These are phyloP conservation scores for Trametes maxima DNA, from an alignment of 768 basidiomycete species.

Conservation along the genomic window DNA sequence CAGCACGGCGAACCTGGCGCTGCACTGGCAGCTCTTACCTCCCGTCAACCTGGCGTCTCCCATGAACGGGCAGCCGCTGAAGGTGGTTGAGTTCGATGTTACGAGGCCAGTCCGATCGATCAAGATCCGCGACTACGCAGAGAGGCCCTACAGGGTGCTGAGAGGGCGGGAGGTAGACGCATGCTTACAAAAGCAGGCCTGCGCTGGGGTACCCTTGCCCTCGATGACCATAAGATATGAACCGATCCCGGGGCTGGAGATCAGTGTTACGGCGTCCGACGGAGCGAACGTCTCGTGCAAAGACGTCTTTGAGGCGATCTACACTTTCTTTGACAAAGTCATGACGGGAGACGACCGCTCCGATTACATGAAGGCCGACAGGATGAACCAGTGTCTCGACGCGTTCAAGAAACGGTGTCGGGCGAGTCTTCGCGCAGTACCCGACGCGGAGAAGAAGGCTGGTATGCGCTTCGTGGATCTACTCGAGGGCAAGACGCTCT, in stretches of 20 bases:
- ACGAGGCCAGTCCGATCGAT: slow-evolving; percentile 14
- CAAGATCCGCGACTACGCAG: slow-evolving; percentile 13
- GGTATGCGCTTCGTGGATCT: slow-evolving; percentile 31
- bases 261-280: slow-evolving; percentile 17
- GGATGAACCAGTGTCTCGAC: neutral
- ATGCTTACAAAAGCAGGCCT: slow-evolving; percentile 13
- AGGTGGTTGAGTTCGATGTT: slow-evolving; percentile 20
- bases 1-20: neutral
- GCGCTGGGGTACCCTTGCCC: slow-evolving; percentile 6
- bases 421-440: slow-evolving; percentile 9
- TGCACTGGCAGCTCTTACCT: slow-evolving; percentile 30
- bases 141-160: neutral
- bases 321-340: slow-evolving; percentile 18
- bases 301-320: slow-evolving; percentile 27
- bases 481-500: slow-evolving; percentile 27
- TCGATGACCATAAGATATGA: slow-evolving; percentile 23
- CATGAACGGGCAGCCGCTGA: neutral
- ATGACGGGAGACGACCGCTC: slow-evolving; percentile 16
- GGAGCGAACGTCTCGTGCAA: slow-evolving; percentile 17
- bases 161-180: neutral
- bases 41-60: neutral
- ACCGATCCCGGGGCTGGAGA: slow-evolving; percentile 19
- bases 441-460: slow-evolving; percentile 8
- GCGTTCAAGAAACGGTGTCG: slow-evolving; percentile 25
- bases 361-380: slow-evolving; percentile 2